Conservation (phyloP, 441 rosid species). For the Erysimum cheiri region DNA sequence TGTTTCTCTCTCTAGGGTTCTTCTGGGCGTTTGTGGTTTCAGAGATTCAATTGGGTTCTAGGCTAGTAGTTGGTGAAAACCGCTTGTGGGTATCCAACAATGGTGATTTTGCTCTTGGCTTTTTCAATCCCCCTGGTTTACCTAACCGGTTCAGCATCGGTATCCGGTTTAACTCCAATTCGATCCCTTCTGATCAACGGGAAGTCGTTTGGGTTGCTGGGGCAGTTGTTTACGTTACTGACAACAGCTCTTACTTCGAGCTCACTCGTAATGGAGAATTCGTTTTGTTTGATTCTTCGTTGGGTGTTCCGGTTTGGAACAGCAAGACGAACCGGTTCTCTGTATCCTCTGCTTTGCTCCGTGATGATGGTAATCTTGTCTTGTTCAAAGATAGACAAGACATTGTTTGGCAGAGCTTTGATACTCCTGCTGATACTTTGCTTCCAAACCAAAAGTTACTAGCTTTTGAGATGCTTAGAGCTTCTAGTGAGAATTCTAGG, state of each 20-base stretch:
- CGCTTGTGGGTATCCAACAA: conserved; percentile 69
- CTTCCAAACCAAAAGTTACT: conserved; percentile 73
- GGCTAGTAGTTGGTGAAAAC: conserved; percentile 58
- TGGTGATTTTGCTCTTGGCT: conserved; percentile 73
- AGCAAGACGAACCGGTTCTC: conserved; percentile 58
- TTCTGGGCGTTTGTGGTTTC: conserved; percentile 51
- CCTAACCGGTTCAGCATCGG: conserved; percentile 73
- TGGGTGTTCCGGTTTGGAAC: conserved; percentile 59
- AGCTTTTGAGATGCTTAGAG: conserved; percentile 56
- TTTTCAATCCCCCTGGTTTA: conserved; percentile 56
- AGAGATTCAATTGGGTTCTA: conserved; percentile 68
- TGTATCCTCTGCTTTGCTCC: conserved; percentile 63
- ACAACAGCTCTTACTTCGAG: conserved; percentile 66
- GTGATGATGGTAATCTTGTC: conserved; percentile 74
- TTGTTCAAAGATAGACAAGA: conserved; percentile 51
- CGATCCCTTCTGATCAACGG: conserved; percentile 56
- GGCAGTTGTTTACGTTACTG: conserved; percentile 59
- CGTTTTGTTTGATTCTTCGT: conserved; percentile 64
- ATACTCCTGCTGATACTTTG: conserved; percentile 68
- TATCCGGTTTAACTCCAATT: conserved; percentile 65
- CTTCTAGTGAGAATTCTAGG: conserved; percentile 56
- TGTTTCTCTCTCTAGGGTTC: conserved; percentile 50
- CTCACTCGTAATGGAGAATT: conserved; percentile 64
- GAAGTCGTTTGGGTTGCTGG: conserved; percentile 85
- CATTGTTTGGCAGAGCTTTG: conserved; percentile 81